Evolutionary conservation across 2,329 filamentous ascomycete genomes (phyloP), one percentile per base, ranked within the genome.

Genomic region (Fusarium albosuccineum): DNA sequence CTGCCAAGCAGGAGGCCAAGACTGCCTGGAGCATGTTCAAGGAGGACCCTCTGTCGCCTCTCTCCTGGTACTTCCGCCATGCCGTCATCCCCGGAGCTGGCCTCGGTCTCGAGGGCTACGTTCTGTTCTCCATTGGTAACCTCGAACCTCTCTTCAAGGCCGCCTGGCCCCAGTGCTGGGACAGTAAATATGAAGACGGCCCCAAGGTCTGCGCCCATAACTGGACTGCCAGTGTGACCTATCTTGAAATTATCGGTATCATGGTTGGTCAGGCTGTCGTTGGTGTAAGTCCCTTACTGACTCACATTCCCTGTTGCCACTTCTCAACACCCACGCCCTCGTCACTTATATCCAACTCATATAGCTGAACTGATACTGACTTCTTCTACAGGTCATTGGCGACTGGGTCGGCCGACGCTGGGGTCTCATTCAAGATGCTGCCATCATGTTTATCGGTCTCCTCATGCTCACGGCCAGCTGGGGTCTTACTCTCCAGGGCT

Each of bases 41-140:
- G 83, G 85, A 89, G 57, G 93, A 97, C 74, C 94, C 94, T 30
- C 84, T 97, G 14, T 92, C 90, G 57, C 94, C 94, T 1, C 58
- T 98, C n/a, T 83, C 86, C 26, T 96, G 90, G 85, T 98, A 98
- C 79, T 91, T 97, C 77, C 88, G 89, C 75, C 96, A 97, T 77
- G 95, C 94, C 80, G 91, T 97, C 55, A 89, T 98, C 60, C 95
- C 95, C 50, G 95, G 95, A 80, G 94, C 94, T 69, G 95, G 95
- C 77, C 88, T 98, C 52, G 91, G 94, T 76, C 87, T 98, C 29
- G 95, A 98, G 85, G 95, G 93, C 73, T 98, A 97, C 76, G 94
- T 97, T 41, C 87, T 98, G 17, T 98, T 98, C 85, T 97, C 94
- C 66, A 97, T 98, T 71, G 95, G 95, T 60, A 97, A 97, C 79